phyloP scores from a whole-genome alignment of 257 asterid genomes.

The Primulina huaijiensis region DNA sequence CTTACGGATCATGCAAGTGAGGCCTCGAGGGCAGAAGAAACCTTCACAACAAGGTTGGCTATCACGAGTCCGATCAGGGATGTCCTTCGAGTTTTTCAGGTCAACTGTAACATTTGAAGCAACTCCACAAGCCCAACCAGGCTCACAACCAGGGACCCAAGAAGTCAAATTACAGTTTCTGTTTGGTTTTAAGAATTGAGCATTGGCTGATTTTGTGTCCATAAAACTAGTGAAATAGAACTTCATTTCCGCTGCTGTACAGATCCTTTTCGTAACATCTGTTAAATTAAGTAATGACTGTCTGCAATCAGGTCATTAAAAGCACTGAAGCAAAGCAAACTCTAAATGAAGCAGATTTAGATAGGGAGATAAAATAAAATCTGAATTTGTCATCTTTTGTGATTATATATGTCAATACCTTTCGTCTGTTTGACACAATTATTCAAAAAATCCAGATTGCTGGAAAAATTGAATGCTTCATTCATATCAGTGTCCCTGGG shows the following conservation, averaged over 20 bases:
- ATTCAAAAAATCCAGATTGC: slow-evolving; percentile 72
- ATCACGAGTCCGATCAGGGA: slow-evolving; percentile 61
- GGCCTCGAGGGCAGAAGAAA: slow-evolving; percentile 90
- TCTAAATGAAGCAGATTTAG: slow-evolving; percentile 16
- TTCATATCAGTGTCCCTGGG: slow-evolving; percentile 73
- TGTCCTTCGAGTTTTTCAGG: slow-evolving; percentile 55
- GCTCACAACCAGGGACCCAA: slow-evolving; percentile 95
- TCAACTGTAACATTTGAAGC: slow-evolving; percentile 54
- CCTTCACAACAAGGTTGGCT: slow-evolving; percentile 92
- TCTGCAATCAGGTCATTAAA: slow-evolving; percentile 20
- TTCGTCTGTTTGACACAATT: slow-evolving; percentile 65
- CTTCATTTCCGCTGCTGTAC: slow-evolving; percentile 97
- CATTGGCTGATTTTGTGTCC: slow-evolving; percentile 52
- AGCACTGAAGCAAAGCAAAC: background rate
- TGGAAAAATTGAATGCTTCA: slow-evolving; percentile 72
- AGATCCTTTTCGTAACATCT: slow-evolving; percentile 80
- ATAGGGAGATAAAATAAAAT: background rate
- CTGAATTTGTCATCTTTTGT: slow-evolving; percentile 7
- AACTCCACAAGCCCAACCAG: slow-evolving; percentile 92
- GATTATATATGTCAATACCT: slow-evolving; percentile 41
- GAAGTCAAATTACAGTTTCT: slow-evolving; percentile 79
- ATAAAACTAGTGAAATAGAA: slow-evolving; percentile 75
- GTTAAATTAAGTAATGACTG: slow-evolving; percentile 37
- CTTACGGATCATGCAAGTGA: slow-evolving; percentile 99
- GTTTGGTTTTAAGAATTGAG: slow-evolving; percentile 73